These are phyloP conservation scores for Pyrenochaeta sp. DNA, from an alignment of 2,329 filamentous ascomycete species.

Conservation along the genomic window DNA sequence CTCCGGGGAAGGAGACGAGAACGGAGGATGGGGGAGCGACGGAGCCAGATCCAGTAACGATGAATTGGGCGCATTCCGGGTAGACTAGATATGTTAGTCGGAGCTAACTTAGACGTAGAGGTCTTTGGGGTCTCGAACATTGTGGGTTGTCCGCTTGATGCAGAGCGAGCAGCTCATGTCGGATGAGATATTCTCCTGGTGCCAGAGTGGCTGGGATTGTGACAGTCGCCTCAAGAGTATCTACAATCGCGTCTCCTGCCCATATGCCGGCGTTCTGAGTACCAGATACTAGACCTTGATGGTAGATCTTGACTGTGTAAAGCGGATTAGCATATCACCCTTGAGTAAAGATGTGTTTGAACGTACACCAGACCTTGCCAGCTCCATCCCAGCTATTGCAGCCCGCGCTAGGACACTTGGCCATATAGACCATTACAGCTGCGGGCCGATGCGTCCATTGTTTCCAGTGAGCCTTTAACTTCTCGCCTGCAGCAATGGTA, in stretches of 20 bases:
- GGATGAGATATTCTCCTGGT: slow-evolving; percentile 64
- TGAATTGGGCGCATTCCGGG: slow-evolving; percentile 65
- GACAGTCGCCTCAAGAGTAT: slow-evolving; percentile 59
- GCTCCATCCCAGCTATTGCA: slow-evolving; percentile 61
- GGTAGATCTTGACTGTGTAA: slow-evolving; percentile 61
- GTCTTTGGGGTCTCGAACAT: slow-evolving; percentile 34
- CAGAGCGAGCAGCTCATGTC: slow-evolving; percentile 65
- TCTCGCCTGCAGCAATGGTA: slow-evolving; percentile 57
- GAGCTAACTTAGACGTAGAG: neutral
- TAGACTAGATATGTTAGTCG: slow-evolving; percentile 56
- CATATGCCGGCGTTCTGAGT: slow-evolving; percentile 57
- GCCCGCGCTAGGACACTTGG: slow-evolving; percentile 55
- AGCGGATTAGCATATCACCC: slow-evolving; percentile 27
- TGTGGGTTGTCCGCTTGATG: slow-evolving; percentile 63
- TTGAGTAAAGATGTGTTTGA: neutral
- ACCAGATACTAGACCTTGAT: slow-evolving; percentile 59
- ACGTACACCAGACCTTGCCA: slow-evolving; percentile 56
- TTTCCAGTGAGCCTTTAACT: slow-evolving; percentile 61
- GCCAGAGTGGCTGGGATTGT: slow-evolving; percentile 59
- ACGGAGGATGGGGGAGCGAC: slow-evolving; percentile 51
- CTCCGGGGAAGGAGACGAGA: slow-evolving; percentile 56
- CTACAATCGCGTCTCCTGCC: slow-evolving; percentile 58
- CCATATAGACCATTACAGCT: slow-evolving; percentile 63
- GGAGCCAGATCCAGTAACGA: slow-evolving; percentile 59
- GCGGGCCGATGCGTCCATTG: slow-evolving; percentile 67